These are phyloP conservation scores for Pseudovirgaria hyperparasitica DNA, from an alignment of 2,329 filamentous ascomycete genomes.

Conservation along the genomic window DNA sequence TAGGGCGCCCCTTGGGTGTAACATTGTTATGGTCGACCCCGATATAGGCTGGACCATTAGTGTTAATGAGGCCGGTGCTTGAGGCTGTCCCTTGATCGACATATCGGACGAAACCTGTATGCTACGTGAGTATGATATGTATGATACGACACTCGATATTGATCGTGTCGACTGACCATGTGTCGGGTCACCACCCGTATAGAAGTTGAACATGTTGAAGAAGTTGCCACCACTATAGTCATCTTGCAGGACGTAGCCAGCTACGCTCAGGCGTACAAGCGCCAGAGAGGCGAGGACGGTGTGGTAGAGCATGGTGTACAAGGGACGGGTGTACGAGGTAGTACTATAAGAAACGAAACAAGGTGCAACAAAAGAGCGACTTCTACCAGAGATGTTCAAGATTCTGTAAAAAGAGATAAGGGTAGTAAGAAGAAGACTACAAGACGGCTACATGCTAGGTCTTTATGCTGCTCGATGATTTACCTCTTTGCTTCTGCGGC, in stretches of 20 bases:
- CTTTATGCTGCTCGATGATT: too few species aligned
- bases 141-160: slow-evolving; percentile 5
- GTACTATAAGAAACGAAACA: neutral
- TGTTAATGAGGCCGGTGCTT: slow-evolving; percentile 28
- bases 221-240: slow-evolving; percentile 28
- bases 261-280: slow-evolving; percentile 22
- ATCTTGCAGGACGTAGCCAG: slow-evolving; percentile 27
- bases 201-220: slow-evolving; percentile 33
- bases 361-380: slow-evolving; percentile 13
- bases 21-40: slow-evolving; percentile 31
- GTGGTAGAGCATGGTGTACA: slow-evolving; percentile 21
- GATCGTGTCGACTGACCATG: slow-evolving; percentile 17
- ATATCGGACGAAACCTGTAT: slow-evolving; percentile 26
- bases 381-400: too few species aligned
- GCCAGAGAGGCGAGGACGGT: slow-evolving; percentile 20
- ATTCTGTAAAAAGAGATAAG: too few species aligned
- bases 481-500: too few species aligned
- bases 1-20: slow-evolving; percentile 27
- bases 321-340: slow-evolving; percentile 1
- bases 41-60: slow-evolving; percentile 26
- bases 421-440: too few species aligned
- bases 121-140: slow-evolving; percentile 10
- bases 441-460: too few species aligned
- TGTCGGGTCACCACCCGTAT: slow-evolving; percentile 31
- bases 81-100: slow-evolving; percentile 25